Evolutionary conservation across 1,139 yeast genomes (phyloP).

Genomic region (Meyerozyma athensensis): DNA sequence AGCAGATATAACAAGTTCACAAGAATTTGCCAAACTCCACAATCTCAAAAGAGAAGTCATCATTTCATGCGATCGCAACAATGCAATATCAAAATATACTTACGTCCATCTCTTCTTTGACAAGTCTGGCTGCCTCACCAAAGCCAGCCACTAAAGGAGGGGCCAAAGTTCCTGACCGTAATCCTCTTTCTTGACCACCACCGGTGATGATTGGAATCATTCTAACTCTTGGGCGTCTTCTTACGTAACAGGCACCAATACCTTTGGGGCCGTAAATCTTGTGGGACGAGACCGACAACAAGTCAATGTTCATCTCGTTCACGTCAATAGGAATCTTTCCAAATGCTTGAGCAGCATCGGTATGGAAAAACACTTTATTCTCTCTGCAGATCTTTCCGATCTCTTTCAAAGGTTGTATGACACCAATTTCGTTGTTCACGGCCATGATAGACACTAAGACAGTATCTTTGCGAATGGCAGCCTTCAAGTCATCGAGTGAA

Average conservation of each 20-base stretch:
- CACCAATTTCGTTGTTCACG: slow-evolving; percentile 97
- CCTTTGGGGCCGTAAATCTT: slow-evolving; percentile 99
- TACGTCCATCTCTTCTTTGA: slow-evolving; percentile 60
- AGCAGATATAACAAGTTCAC: neutral
- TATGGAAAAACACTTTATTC: slow-evolving; percentile 90
- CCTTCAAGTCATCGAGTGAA: slow-evolving; percentile 69
- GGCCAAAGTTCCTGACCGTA: slow-evolving; percentile 94
- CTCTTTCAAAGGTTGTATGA: slow-evolving; percentile 91
- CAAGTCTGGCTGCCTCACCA: slow-evolving; percentile 94
- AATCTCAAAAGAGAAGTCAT: slow-evolving; percentile 2
- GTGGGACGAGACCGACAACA: slow-evolving; percentile 91
- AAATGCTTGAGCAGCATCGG: slow-evolving; percentile 98
- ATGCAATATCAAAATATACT: slow-evolving; percentile 11
- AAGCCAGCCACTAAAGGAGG: slow-evolving; percentile 94
- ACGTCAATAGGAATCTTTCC: slow-evolving; percentile 94
- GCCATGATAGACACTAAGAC: slow-evolving; percentile 93
- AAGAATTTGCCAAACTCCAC: neutral
- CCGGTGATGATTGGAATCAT: slow-evolving; percentile 92
- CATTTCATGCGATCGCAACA: neutral
- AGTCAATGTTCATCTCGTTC: slow-evolving; percentile 86
- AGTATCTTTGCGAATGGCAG: slow-evolving; percentile 87
- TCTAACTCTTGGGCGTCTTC: slow-evolving; percentile 98
- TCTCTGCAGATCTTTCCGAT: slow-evolving; percentile 85
- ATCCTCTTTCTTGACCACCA: slow-evolving; percentile 99
- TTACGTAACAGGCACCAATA: slow-evolving; percentile 88